Conservation (phyloP, 345 rosid genomes). For the Eutrema heterophyllum region DNA sequence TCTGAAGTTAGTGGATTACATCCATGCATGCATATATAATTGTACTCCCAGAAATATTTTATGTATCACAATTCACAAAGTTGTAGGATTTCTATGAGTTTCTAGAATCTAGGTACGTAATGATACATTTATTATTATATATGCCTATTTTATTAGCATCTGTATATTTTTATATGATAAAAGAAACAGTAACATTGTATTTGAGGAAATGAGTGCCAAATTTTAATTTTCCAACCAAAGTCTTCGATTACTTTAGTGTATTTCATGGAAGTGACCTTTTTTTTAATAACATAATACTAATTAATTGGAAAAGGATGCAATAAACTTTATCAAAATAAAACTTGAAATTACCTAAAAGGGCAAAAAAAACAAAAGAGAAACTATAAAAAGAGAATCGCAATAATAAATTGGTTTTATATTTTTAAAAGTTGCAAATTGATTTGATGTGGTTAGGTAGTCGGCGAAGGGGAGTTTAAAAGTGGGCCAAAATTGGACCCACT, state of each 20-base stretch:
- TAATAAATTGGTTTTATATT: background rate
- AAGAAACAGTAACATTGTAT: background rate
- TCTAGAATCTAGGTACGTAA: constrained; percentile 12
- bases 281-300: background rate
- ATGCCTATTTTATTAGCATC: background rate
- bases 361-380: constrained; percentile 12
- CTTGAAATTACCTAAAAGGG: background rate
- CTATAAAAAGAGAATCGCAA: background rate
- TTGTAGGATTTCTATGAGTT: constrained; percentile 3
- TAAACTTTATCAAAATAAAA: background rate
- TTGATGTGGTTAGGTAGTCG: constrained; percentile 24
- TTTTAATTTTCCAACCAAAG: background rate
- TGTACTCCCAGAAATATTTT: background rate
- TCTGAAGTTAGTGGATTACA: constrained; percentile 22
- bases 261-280: background rate
- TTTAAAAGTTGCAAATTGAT: constrained; percentile 18
- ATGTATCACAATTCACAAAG: background rate
- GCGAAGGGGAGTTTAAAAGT: background rate
- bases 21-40: constrained; percentile 29
- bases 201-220: background rate
- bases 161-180: background rate
- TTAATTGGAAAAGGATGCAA: background rate
- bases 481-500: background rate
- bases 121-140: background rate
- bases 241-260: constrained; percentile 6